phyloP scores from a whole-genome alignment of 768 basidiomycete genomes.

The Boletus tylopilopsis region DNA sequence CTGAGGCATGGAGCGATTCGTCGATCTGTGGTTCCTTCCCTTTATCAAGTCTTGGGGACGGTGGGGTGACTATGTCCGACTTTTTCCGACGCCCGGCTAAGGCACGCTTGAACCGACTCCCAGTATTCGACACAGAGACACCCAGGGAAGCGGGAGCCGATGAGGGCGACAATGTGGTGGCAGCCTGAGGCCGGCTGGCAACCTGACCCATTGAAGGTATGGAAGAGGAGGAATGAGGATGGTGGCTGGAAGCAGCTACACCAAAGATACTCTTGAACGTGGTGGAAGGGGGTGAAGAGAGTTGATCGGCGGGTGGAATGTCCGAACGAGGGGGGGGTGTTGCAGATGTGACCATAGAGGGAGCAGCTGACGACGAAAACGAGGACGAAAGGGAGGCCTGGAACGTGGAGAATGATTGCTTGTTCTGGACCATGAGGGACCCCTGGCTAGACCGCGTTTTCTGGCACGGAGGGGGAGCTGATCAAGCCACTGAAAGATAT shows the following conservation, averaged over 20 bases:
- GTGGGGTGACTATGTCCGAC: constrained; percentile 17
- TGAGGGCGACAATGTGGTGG: constrained; percentile 23
- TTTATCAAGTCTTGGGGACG: constrained; percentile 22
- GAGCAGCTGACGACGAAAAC: constrained; percentile 40
- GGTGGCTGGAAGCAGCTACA: constrained; percentile 23
- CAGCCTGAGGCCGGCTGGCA: constrained; percentile 31
- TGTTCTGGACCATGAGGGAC: constrained; percentile 32
- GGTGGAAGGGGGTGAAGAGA: constrained; percentile 33
- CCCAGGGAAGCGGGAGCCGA: constrained; percentile 25
- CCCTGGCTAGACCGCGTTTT: constrained; percentile 19
- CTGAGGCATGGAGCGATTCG: constrained; percentile 11
- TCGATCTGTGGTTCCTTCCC: constrained; percentile 20
- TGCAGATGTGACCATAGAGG: constrained; percentile 39
- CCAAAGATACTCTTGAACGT: constrained; percentile 32
- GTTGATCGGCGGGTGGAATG: constrained; percentile 42
- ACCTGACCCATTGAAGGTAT: constrained; percentile 33
- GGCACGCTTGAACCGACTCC: constrained; percentile 30
- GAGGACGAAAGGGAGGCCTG: constrained; percentile 42
- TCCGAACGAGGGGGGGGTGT: constrained; percentile 38
- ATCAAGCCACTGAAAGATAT: constrained; percentile 26
- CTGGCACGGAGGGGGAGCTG: constrained; percentile 13
- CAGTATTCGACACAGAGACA: constrained; percentile 18
- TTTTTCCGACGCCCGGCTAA: constrained; percentile 34
- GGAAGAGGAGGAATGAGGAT: constrained; percentile 25
- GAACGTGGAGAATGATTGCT: constrained; percentile 38